phyloP scores from a whole-genome alignment of 2,329 filamentous ascomycete species.

The Bipolaris sorokiniana region DNA sequence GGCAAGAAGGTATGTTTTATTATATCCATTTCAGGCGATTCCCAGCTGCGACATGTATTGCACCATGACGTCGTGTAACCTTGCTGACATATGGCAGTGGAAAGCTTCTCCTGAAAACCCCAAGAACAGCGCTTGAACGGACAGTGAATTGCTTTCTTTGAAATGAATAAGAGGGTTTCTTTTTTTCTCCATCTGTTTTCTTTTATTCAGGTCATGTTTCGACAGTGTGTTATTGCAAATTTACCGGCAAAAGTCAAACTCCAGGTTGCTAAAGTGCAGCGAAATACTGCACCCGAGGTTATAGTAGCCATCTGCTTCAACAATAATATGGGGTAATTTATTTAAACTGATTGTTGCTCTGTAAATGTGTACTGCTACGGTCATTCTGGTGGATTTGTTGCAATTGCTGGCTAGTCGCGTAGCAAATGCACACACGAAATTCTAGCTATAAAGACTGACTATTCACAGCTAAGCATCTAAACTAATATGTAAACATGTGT shows the following conservation, averaged over 20 bases:
- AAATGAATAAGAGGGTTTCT: not conserved
- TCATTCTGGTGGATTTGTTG: constrained; percentile 34
- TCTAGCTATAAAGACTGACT: not conserved
- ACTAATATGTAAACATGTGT: too few relatives aligned
- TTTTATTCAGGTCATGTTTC: not conserved
- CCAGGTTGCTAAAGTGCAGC: constrained; percentile 4
- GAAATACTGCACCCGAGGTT: constrained; percentile 15
- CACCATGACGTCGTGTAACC: not conserved
- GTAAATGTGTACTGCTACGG: constrained; percentile 24
- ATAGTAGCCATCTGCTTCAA: constrained; percentile 18
- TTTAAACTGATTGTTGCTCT: constrained; percentile 9
- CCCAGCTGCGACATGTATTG: not conserved
- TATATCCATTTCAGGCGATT: not conserved
- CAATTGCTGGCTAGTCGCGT: constrained; percentile 29
- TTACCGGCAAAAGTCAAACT: constrained; percentile 1
- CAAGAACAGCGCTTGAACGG: constrained; percentile 36
- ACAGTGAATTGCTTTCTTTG: not conserved
- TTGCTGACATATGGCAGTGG: constrained; percentile 35
- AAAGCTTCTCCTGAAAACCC: constrained; percentile 46
- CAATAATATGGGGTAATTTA: constrained; percentile 33
- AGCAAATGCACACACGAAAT: constrained; percentile 3
- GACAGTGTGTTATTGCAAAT: constrained; percentile 2
- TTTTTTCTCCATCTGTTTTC: not conserved
- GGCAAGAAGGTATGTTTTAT: constrained; percentile 40
- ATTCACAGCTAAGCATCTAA: not conserved